These are phyloP conservation scores for Ceratocystis destructans DNA, from an alignment of 2,329 filamentous ascomycete species.

Conservation along the genomic window DNA sequence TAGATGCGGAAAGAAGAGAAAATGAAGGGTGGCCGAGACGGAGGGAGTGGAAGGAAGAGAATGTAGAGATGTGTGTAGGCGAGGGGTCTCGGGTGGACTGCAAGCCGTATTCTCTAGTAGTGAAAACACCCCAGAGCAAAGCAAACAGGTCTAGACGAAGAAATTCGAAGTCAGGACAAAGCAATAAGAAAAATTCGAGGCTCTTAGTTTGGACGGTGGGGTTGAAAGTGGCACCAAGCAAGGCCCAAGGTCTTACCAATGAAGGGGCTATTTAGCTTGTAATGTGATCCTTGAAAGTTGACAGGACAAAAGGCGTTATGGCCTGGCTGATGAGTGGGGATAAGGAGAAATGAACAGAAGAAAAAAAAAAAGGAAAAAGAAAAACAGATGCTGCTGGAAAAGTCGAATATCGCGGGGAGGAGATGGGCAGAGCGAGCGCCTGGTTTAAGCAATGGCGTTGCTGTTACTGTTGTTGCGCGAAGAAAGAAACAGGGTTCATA, in stretches of 20 bases:
- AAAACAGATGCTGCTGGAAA: not conserved
- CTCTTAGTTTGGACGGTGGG: conserved; percentile 10
- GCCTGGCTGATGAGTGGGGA: not conserved
- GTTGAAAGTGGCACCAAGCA: conserved; percentile 10
- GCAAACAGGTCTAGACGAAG: not conserved
- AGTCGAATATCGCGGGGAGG: no score
- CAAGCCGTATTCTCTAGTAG: not conserved
- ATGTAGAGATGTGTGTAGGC: not conserved
- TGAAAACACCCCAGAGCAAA: not conserved
- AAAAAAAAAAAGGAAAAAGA: not conserved
- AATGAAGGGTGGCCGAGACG: not conserved
- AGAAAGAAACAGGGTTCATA: no score
- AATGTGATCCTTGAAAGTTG: not conserved
- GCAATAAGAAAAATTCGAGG: not conserved
- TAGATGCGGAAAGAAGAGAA: not conserved
- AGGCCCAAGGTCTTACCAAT: not conserved
- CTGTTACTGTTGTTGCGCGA: no score
- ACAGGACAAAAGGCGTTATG: not conserved
- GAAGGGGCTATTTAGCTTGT: not conserved
- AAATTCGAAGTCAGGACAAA: not conserved
- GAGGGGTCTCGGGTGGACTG: not conserved
- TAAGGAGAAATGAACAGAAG: not conserved
- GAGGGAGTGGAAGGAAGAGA: not conserved
- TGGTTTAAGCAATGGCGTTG: no score
- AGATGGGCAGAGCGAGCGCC: no score